Conservation (phyloP, 768 basidiomycete species). For the Panus rudis region DNA sequence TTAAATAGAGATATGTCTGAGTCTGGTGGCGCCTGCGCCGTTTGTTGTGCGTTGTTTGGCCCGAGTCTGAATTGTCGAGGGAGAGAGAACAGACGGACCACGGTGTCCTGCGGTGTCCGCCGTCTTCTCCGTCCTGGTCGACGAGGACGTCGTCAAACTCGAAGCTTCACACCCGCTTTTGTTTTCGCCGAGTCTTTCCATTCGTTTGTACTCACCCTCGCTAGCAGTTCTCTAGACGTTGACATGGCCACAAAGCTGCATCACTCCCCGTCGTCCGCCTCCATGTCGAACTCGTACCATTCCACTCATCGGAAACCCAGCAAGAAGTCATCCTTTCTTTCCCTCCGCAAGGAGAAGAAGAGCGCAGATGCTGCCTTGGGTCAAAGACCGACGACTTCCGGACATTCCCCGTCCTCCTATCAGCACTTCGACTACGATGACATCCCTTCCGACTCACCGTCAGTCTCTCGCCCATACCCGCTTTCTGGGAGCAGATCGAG, state of each 20-base stretch:
- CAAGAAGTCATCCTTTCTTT: constrained; percentile 52
- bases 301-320: constrained; percentile 34
- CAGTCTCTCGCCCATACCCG: constrained; percentile 12
- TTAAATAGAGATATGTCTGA: no score
- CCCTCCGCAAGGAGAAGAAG: constrained; percentile 29
- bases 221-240: constrained; percentile 10
- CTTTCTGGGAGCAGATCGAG: constrained; percentile 2
- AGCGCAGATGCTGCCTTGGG: constrained; percentile 9
- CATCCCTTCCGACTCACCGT: constrained; percentile 7
- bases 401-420: constrained; percentile 14
- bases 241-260: constrained; percentile 14
- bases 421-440: constrained; percentile 14
- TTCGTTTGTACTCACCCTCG: neutral
- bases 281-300: no score
- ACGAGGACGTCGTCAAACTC: constrained; percentile 4
- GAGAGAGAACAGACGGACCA: neutral
- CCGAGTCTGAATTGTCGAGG: no score
- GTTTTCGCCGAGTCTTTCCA: constrained; percentile 12
- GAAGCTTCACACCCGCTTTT: constrained; percentile 8
- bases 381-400: neutral
- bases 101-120: no score
- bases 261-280: no score
- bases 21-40: no score
- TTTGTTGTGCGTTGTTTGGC: no score
- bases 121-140: constrained; percentile 31